Base-by-base conservation (phyloP, 352 stramenopile genomes). In the Pythium aphanidermatum region DNA sequence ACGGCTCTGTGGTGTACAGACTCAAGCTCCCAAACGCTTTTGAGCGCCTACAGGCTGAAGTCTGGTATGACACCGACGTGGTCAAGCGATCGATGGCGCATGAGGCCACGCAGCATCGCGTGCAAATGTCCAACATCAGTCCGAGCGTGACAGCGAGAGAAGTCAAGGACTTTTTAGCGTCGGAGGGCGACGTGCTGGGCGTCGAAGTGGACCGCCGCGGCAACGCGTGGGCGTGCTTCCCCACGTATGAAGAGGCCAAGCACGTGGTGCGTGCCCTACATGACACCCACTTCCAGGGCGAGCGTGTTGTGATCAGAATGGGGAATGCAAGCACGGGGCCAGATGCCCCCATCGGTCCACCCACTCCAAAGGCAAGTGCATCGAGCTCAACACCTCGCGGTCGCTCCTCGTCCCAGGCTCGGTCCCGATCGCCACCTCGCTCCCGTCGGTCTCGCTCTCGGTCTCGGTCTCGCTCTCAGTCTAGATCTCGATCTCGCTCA, bases 201-300 rank as follows among this genome's bases (percentile, higher is more conserved):
- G 65, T 63, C 6, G 69, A 89, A 37, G 76, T 89, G 30, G 75
- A 92, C 56, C 62, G 69, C 1, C 68, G 71, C 31, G 79, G 79
- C 5, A 74, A 67, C 48, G 79, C 74, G 5, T 64, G 61, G 12
- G 79, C 75, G 1, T 86, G 70, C 4, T 92, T 92, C 37, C 62
- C 65, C n/a, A 80, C 74, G 0, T 54, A 50, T 1, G 60, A 83
- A 13, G 72, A 89, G 36, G 70, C 89, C 59, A 41, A 66, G 23
- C 66, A 63, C 14, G 74, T 70, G 2, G 71, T 92, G 9, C 45
- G 45, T 2, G 81, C 75, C 42, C 43, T 91, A 26, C 57, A 86
- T 34, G 61, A 59, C 24, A 43, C 33, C 2, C 65, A 83, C 17
- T 57, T 86, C 28, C 41, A 68, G 11, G 74, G 72, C 12, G 67